Percentiles rank a stretch among this genome's conserved stretches.
phyloP scores from a whole-genome alignment of 2,329 filamentous ascomycete genomes.

The Arthroderma sp. region DNA sequence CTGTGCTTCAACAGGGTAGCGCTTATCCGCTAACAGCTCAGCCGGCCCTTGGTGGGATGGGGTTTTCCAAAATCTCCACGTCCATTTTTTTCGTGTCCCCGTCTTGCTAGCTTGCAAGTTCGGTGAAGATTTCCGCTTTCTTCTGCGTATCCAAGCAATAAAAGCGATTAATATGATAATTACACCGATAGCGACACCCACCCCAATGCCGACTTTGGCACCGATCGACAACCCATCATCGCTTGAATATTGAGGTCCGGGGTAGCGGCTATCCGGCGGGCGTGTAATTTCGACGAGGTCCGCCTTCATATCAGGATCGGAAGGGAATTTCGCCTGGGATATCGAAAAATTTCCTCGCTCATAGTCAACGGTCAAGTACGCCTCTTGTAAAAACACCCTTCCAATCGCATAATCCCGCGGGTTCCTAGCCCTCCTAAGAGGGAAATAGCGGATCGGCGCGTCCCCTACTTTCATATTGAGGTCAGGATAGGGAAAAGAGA shows the following conservation, averaged over 20 bases:
- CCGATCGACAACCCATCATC: slow-evolving; percentile 1
- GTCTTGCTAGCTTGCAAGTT: slow-evolving; percentile 4
- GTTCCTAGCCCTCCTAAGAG: slow-evolving; percentile 23
- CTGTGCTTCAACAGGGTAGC: slow-evolving; percentile 15
- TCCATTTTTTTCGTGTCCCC: slow-evolving; percentile 3
- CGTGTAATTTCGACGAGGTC: slow-evolving; percentile 15
- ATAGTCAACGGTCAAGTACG: slow-evolving; percentile 26
- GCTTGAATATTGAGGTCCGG: slow-evolving; percentile 9
- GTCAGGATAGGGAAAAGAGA: slow-evolving; percentile 22
- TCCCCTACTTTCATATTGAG: slow-evolving; percentile 14
- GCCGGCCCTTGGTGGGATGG: slow-evolving; percentile 1
- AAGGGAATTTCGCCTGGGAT: slow-evolving; percentile 19
- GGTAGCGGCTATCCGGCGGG: slow-evolving; percentile 9
- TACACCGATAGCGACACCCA: slow-evolving; percentile 2
- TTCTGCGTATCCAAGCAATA: slow-evolving; percentile 4
- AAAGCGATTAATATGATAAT: slow-evolving; percentile 6
- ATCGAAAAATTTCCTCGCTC: slow-evolving; percentile 24
- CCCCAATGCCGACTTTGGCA: slow-evolving; percentile 7
- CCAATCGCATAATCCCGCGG: slow-evolving; percentile 25
- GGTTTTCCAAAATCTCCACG: slow-evolving; percentile 7
- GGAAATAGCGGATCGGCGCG: slow-evolving; percentile 24
- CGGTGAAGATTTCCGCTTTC: neutral
- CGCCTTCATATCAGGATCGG: slow-evolving; percentile 8
- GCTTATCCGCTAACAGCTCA: slow-evolving; percentile 16
- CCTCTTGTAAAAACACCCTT: slow-evolving; percentile 30